Percentiles rank a stretch among this genome's conserved stretches.
These are phyloP conservation scores for Rhodosporidiobolus sp. DNA, from an alignment of 768 basidiomycete genomes.

Conservation along the genomic window DNA sequence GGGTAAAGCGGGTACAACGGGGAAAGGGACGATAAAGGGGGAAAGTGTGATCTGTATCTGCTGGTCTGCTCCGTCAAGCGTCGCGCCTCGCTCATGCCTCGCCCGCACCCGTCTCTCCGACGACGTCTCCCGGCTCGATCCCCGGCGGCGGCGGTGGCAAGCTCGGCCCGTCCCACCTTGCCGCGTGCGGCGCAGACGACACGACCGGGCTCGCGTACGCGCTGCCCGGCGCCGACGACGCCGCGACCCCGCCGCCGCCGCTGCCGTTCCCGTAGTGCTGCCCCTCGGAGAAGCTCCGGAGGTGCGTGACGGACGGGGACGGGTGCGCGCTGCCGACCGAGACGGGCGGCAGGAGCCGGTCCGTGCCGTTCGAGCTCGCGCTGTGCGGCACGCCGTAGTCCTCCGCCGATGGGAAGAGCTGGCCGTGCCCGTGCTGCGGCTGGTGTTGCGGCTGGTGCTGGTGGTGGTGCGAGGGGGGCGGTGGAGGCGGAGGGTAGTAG, in stretches of 20 bases:
- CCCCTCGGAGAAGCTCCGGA: constrained; percentile 23
- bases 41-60: too few relatives aligned
- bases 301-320: constrained; percentile 1
- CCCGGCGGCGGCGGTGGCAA: too few relatives aligned
- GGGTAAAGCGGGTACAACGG: too few relatives aligned
- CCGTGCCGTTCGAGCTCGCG: too few relatives aligned
- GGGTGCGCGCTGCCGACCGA: too few relatives aligned
- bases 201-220: neutral
- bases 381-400: constrained; percentile 21
- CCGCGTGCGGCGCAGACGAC: neutral
- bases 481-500: neutral
- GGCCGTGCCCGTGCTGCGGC: neutral
- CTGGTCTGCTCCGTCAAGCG: too few relatives aligned
- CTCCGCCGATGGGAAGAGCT: constrained; percentile 23
- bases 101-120: too few relatives aligned
- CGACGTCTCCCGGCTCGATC: too few relatives aligned
- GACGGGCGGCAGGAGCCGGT: neutral
- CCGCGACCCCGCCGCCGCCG: neutral
- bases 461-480: neutral
- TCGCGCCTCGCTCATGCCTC: too few relatives aligned
- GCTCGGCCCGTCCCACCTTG: too few relatives aligned
- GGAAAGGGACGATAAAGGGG: too few relatives aligned
- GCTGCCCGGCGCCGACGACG: too few relatives aligned
- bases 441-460: neutral
- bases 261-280: neutral